phyloP scores from a whole-genome alignment of 1,284 basidiomycete genomes.

The Xerocomus nothofagi region DNA sequence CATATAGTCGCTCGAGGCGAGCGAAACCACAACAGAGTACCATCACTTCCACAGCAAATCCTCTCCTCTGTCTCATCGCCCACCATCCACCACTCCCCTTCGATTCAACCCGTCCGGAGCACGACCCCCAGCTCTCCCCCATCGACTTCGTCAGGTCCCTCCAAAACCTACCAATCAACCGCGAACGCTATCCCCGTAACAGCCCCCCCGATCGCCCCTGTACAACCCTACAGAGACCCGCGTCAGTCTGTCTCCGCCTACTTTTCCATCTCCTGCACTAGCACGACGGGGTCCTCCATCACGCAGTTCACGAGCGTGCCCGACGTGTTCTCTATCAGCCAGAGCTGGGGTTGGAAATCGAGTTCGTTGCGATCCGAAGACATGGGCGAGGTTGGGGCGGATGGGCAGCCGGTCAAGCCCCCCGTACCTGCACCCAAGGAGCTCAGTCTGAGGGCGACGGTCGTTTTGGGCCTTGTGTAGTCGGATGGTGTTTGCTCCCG shows the following conservation, averaged over 20 bases:
- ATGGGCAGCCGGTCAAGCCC: constrained; percentile 36
- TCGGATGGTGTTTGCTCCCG: not conserved
- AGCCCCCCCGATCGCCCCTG: constrained; percentile 45
- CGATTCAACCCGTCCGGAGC: constrained; percentile 44
- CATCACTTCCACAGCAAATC: constrained; percentile 29
- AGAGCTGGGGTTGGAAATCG: constrained; percentile 84
- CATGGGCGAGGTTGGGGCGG: constrained; percentile 51
- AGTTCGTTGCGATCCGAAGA: constrained; percentile 59
- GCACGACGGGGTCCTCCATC: constrained; percentile 77
- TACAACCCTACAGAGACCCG: constrained; percentile 75
- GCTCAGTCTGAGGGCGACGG: constrained; percentile 70
- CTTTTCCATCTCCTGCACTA: constrained; percentile 83
- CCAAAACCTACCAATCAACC: constrained; percentile 28
- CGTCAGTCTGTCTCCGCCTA: constrained; percentile 68
- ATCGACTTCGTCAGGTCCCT: constrained; percentile 17
- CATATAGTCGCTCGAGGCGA: constrained; percentile 14
- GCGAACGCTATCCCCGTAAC: constrained; percentile 41
- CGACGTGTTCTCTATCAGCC: constrained; percentile 78
- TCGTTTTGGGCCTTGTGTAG: constrained; percentile 72
- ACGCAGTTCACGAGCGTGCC: constrained; percentile 86
- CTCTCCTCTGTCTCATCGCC: constrained; percentile 22
- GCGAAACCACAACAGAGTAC: constrained; percentile 27
- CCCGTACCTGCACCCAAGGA: constrained; percentile 40
- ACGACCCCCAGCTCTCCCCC: constrained; percentile 39
- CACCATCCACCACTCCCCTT: constrained; percentile 44